These are phyloP conservation scores for Alloteropsis angusta DNA, from an alignment of 202 grass and related monocot genomes.

Conservation along the genomic window DNA sequence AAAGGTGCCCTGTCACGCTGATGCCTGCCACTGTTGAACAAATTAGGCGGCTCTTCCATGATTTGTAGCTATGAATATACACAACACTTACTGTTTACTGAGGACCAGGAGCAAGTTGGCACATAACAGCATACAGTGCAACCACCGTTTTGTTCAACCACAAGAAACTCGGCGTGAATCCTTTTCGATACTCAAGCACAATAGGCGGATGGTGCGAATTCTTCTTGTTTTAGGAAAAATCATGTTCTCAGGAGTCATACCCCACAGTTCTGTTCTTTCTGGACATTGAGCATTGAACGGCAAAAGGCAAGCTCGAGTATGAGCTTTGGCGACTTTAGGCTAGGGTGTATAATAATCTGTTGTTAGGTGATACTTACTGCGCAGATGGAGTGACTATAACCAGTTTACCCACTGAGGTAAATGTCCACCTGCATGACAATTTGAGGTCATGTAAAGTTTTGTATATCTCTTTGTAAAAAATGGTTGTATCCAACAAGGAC, in stretches of 20 bases:
- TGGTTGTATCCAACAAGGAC: neutral
- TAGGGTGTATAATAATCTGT: conserved; percentile 2
- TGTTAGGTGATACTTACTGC: conserved; percentile 1
- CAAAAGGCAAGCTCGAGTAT: neutral
- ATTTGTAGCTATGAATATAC: conserved; percentile 48
- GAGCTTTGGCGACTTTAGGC: neutral
- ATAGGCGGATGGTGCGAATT: neutral
- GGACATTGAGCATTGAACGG: neutral
- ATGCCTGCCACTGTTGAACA: conserved; percentile 73
- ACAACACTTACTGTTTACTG: neutral
- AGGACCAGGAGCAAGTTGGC: neutral
- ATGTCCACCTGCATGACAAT: neutral
- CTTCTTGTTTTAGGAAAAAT: neutral
- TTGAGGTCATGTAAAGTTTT: neutral
- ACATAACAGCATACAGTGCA: neutral
- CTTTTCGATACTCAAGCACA: neutral
- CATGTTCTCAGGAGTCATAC: neutral
- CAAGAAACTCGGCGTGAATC: neutral
- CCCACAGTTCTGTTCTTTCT: neutral
- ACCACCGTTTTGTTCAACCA: neutral
- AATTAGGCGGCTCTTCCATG: conserved; percentile 89
- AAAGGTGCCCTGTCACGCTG: conserved; percentile 69
- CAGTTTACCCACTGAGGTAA: neutral
- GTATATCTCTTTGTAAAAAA: neutral
- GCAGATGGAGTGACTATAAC: neutral